Evolutionary conservation across 306 rosid genomes (phyloP).

Genomic region (Rosa rugosa): DNA sequence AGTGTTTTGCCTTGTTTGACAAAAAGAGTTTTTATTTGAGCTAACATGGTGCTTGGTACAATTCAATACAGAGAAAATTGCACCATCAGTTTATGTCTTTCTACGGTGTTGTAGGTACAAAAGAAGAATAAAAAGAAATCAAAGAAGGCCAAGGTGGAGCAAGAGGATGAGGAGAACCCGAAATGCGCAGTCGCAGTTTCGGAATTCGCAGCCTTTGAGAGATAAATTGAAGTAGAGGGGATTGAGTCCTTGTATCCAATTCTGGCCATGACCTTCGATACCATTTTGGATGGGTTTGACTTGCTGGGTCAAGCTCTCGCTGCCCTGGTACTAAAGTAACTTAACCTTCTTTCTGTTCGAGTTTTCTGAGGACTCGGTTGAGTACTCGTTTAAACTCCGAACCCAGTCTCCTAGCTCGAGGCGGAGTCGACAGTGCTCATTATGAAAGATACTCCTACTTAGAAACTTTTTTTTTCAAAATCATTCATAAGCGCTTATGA

Average conservation of each 20-base stretch:
- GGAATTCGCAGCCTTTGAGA: constrained; percentile 64
- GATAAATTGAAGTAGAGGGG: constrained; percentile 65
- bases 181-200: constrained; percentile 56
- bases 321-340: constrained; percentile 59
- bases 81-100: no score
- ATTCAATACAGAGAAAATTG: no score
- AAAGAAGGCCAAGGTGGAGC: not conserved
- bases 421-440: not conserved
- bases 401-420: no score
- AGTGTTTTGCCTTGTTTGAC: constrained; percentile 67
- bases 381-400: no score
- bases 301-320: constrained; percentile 91
- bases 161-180: constrained; percentile 33
- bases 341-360: not conserved
- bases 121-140: not conserved
- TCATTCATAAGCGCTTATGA: no score
- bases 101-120: no score
- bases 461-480: no score
- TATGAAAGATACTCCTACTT: not conserved
- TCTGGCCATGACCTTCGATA: constrained; percentile 81
- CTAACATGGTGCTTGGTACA: constrained; percentile 50
- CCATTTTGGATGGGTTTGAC: constrained; percentile 68
- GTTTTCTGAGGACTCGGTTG: no score
- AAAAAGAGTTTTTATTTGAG: constrained; percentile 52
- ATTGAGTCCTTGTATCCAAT: constrained; percentile 64